phyloP scores from a whole-genome alignment of 1,284 basidiomycete species.

The Sanghuangporus sanghuang region DNA sequence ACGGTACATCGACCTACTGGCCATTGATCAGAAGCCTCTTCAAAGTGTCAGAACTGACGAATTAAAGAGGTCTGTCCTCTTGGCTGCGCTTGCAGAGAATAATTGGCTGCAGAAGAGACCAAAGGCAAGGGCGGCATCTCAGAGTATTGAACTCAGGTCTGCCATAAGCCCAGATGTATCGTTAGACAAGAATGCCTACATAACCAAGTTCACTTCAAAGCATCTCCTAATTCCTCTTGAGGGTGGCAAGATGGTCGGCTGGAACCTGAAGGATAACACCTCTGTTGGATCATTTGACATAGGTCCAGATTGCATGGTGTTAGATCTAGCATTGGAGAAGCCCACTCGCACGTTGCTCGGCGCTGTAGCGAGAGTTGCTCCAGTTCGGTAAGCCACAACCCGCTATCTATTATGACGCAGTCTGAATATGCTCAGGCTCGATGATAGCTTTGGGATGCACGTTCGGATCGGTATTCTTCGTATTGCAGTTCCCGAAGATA shows the following conservation, averaged over 20 bases:
- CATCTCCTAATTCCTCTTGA: constrained; percentile 7
- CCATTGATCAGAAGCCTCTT: constrained; percentile 8
- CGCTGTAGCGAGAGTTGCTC: background rate
- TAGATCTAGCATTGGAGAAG: constrained; percentile 1
- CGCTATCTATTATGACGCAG: background rate
- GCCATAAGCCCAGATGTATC: background rate
- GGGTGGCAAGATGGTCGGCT: constrained; percentile 4
- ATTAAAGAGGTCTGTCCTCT: constrained; percentile 2
- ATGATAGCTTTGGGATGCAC: constrained; percentile 6
- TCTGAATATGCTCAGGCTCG: background rate
- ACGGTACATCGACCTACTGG: constrained; percentile 9
- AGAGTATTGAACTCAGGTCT: background rate
- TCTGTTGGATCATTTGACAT: background rate
- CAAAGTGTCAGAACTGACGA: background rate
- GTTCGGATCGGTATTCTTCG: constrained; percentile 2
- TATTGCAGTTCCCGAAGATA: background rate
- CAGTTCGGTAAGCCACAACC: background rate
- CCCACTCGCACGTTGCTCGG: background rate
- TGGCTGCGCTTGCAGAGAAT: background rate
- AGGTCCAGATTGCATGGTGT: background rate
- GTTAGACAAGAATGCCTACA: constrained; percentile 3
- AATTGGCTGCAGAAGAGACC: constrained; percentile 8
- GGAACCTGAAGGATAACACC: constrained; percentile 1
- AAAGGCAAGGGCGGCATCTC: background rate
- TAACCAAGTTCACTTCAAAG: constrained; percentile 12